Evolutionary conservation across 2,329 filamentous ascomycete genomes (phyloP).

Genomic region (Phaeosphaeriaceae sp.): DNA sequence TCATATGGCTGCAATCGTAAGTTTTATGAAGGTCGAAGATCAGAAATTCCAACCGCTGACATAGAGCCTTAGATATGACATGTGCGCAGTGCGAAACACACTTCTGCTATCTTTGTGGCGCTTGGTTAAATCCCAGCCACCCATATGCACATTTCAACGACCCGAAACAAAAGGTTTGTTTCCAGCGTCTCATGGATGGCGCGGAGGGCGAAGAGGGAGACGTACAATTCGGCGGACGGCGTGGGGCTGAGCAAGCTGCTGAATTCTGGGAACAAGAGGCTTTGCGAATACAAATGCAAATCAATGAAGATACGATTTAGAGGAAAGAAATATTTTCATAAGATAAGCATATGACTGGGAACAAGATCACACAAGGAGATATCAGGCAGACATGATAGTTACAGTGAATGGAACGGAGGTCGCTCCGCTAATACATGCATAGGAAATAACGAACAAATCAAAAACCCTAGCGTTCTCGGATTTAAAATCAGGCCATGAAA

Average conservation of each 20-base stretch:
- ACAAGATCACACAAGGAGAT: not conserved
- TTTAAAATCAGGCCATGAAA: not conserved
- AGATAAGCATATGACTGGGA: not conserved
- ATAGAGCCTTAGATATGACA: conserved; percentile 70
- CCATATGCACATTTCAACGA: conserved; percentile 91
- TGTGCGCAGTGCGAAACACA: conserved; percentile 89
- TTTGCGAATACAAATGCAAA: conserved; percentile 44
- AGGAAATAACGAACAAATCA: not conserved
- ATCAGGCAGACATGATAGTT: too few species aligned
- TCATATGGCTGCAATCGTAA: conserved; percentile 96
- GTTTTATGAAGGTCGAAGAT: conserved; percentile 59
- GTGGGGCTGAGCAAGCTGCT: conserved; percentile 53
- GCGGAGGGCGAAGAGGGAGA: conserved; percentile 73
- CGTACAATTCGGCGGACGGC: conserved; percentile 51
- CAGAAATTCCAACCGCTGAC: conserved; percentile 61
- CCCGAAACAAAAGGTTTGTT: conserved; percentile 69
- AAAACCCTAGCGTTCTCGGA: not conserved
- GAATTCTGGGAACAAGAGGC: conserved; percentile 46
- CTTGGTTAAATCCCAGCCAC: conserved; percentile 81
- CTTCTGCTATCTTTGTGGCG: conserved; percentile 92
- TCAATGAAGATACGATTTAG: conserved; percentile 41
- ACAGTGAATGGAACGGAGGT: too few species aligned
- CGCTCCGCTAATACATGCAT: too few species aligned
- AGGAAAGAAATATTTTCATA: not conserved
- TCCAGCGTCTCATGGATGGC: conserved; percentile 87